Percentiles rank a stretch among this genome's conserved stretches.
phyloP scores from a whole-genome alignment of 805 yeast genomes.

The Metschnikowia amazonensis region DNA sequence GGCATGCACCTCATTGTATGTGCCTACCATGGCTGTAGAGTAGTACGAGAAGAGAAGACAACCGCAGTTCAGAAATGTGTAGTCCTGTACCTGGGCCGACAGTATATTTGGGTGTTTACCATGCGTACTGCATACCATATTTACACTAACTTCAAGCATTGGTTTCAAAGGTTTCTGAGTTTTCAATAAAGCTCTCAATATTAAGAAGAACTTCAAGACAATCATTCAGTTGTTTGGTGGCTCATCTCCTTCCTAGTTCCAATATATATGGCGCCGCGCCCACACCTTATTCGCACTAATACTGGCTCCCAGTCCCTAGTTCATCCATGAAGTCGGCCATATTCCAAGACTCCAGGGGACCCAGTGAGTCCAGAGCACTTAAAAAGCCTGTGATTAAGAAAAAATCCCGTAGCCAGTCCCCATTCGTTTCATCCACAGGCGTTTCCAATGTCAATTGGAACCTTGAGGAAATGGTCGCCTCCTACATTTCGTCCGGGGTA shows the following conservation, averaged over 20 bases:
- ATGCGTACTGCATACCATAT: background rate
- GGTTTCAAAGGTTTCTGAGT: background rate
- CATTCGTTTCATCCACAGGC: constrained; percentile 7
- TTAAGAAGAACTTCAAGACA: background rate
- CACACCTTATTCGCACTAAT: background rate
- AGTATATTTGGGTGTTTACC: background rate
- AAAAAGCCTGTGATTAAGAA: constrained; percentile 10
- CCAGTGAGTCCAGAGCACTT: constrained; percentile 9
- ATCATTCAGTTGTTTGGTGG: background rate
- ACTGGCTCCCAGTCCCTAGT: background rate
- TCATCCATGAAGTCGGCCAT: constrained; percentile 19
- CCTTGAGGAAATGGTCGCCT: constrained; percentile 35
- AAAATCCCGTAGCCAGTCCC: constrained; percentile 14
- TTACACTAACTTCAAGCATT: background rate
- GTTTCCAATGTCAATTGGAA: constrained; percentile 27
- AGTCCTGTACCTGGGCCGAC: constrained; percentile 2
- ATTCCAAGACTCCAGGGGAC: constrained; percentile 14
- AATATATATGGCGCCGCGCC: constrained; percentile 2
- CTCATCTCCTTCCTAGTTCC: background rate
- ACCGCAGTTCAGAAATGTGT: constrained; percentile 1
- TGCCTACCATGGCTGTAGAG: constrained; percentile 11
- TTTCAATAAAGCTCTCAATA: background rate
- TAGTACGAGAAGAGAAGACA: background rate
- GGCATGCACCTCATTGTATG: constrained; percentile 27
- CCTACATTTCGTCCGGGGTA: constrained; percentile 30